Evolutionary conservation across 129 eudicot species (phyloP).

Genomic region (carrot (Daucus carota)): DH1_v3.0 NC_030381.2:43861001-43861500

Average conservation of each 20-base stretch:
- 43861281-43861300: constrained; percentile 68
- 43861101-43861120: constrained; percentile 93
- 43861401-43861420: background rate
- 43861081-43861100: constrained; percentile 80
- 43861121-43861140: constrained; percentile 58
- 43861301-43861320: constrained; percentile 78
- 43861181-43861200: background rate
- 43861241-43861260: constrained; percentile 85
- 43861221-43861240: constrained; percentile 83
- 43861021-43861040: constrained; percentile 66
- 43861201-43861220: constrained; percentile 24
- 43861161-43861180: background rate
- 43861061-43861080: constrained; percentile 68
- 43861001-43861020: constrained; percentile 77
- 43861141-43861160: background rate
- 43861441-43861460: background rate
- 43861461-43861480: background rate
- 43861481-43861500: too few relatives aligned
- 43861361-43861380: constrained; percentile 61
- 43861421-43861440: background rate
- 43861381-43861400: constrained; percentile 63
- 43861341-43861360: constrained; percentile 74
- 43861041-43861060: constrained; percentile 90
- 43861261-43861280: constrained; percentile 79
- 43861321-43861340: constrained; percentile 71